Base-by-base conservation (phyloP, 768 basidiomycete genomes). In the Naganishia vishniacii region DNA sequence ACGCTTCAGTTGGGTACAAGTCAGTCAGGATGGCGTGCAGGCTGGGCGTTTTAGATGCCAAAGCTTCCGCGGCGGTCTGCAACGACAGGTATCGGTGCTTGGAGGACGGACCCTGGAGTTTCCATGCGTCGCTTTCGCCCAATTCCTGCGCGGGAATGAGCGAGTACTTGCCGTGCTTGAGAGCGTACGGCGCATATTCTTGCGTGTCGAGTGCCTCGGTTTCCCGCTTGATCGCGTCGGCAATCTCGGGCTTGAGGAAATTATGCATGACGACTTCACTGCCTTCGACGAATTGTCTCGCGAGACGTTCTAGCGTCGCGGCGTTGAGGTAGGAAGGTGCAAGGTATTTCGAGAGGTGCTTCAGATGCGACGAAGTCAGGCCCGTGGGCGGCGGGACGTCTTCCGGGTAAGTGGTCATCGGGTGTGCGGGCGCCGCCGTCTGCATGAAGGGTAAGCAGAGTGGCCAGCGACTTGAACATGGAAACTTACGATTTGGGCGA, bases 11-110 rank as follows among this genome's bases (percentile, higher is more conserved):
- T 6, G 88, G 80, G 79, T 91, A 88, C 28, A 95, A 80, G 69
- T 86, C 84, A 65, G 88, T 83, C 76, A 91, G 87, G 48, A 94
- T 79, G 32, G 79, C 80, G 61, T 84, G 83, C 65, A 90, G 72
- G 68, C 86, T 84, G 18, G 70, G 69, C 12, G 72, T 76, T 15
- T 63, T 63, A 12, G 65, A 53, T 20, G 82, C 77, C 32, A 82
- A 79, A 28, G 84, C 81, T 31, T 82, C 83, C 18, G 80, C 34
- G 8, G 61, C 47, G 11, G 70, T 60, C 29, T 77, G 77, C 28
- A 93, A 85, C 3, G 82, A 81, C 76, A 88, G 87, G 80, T 92
- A 97, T 34, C 94, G 89, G 83, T 89, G 90, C 75, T 93, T 91
- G 76, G 93, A 91, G 29, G 94, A 91, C 0, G 94, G 94, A 1